Conservation (phyloP, 140 eudicot genomes). For the Cichorium intybus region DNA sequence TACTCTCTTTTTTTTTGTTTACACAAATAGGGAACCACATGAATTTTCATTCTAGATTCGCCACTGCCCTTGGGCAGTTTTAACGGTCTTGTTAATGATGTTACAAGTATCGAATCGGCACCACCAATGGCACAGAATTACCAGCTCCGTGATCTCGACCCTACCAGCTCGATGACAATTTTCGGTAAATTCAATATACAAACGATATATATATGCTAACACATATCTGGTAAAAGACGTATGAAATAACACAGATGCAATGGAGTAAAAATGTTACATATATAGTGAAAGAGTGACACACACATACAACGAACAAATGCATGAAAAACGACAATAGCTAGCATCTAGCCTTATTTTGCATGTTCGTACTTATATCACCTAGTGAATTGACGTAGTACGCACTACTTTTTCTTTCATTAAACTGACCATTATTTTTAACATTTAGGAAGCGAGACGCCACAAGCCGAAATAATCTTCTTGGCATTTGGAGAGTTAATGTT, state of each 20-base stretch:
- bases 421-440: slow-evolving; percentile 22
- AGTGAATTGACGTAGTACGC: background rate
- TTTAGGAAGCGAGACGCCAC: slow-evolving; percentile 32
- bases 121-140: too few relatives aligned
- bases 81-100: too few relatives aligned
- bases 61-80: too few relatives aligned
- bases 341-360: slow-evolving; percentile 22
- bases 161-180: too few relatives aligned
- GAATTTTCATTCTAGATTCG: too few relatives aligned
- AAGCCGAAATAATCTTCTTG: slow-evolving; percentile 32
- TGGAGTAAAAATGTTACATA: background rate
- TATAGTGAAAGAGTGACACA: background rate
- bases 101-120: too few relatives aligned
- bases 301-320: background rate
- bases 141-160: too few relatives aligned
- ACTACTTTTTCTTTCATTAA: background rate
- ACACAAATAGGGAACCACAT: too few relatives aligned
- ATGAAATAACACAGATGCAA: background rate
- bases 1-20: too few relatives aligned
- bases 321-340: background rate
- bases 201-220: too few relatives aligned
- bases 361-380: slow-evolving; percentile 1
- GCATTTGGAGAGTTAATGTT: slow-evolving; percentile 36
- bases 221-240: too few relatives aligned
- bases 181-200: too few relatives aligned